Conservation (phyloP, 305 asterid species). For the Fraxinus greggii region DNA sequence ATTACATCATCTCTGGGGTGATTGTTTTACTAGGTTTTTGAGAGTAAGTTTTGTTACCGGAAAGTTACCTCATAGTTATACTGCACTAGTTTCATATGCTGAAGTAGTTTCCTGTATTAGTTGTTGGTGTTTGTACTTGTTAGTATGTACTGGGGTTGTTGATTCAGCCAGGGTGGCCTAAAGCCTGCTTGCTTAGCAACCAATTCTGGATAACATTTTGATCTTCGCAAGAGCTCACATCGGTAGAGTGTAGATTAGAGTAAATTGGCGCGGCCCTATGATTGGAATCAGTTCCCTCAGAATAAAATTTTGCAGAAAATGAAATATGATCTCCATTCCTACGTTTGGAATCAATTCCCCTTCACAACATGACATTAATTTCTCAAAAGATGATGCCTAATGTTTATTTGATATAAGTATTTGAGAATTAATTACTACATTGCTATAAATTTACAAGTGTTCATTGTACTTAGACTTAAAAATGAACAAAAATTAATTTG, state of each 20-base stretch:
- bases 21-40: constrained; percentile 4
- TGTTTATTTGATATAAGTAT: neutral
- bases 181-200: neutral
- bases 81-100: neutral
- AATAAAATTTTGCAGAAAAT: neutral
- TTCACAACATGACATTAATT: neutral
- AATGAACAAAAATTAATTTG: neutral
- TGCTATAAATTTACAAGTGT: neutral
- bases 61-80: neutral
- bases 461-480: neutral
- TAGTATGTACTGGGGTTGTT: neutral
- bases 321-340: neutral
- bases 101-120: neutral
- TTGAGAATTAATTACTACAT: neutral
- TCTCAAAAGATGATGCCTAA: neutral
- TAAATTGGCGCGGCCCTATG: neutral
- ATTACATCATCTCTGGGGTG: neutral
- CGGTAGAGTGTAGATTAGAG: neutral
- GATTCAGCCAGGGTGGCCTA: neutral
- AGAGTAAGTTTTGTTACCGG: neutral
- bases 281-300: neutral
- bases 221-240: neutral
- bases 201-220: neutral
- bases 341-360: neutral
- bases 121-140: neutral